Conservation (phyloP, 805 yeast species). For the Zygosaccharomyces rouxii region DNA sequence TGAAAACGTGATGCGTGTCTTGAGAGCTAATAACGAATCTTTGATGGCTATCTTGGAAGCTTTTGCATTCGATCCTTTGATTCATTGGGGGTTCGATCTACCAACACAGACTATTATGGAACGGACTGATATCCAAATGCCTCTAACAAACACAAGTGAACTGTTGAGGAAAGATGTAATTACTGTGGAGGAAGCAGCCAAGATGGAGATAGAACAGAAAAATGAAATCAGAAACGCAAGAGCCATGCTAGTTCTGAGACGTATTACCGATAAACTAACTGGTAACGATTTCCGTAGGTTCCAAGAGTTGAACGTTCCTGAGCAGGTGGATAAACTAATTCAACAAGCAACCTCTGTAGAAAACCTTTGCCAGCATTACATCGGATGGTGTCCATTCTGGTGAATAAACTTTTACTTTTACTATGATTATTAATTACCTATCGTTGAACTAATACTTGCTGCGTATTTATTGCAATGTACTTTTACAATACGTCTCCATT, state of each 20-base stretch:
- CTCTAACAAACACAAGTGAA: constrained; percentile 65
- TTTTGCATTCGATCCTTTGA: constrained; percentile 96
- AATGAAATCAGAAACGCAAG: constrained; percentile 80
- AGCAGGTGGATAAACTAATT: constrained; percentile 89
- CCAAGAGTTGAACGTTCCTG: constrained; percentile 69
- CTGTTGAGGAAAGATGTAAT: constrained; percentile 67
- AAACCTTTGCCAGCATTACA: constrained; percentile 91
- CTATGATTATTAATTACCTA: neutral
- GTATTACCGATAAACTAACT: constrained; percentile 87
- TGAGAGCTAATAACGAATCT: constrained; percentile 91
- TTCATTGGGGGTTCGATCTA: constrained; percentile 97
- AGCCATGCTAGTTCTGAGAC: constrained; percentile 80
- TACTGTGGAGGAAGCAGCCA: constrained; percentile 69
- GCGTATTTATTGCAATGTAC: constrained; percentile 19
- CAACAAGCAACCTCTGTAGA: constrained; percentile 97
- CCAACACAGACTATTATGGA: constrained; percentile 76
- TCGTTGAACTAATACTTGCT: constrained; percentile 7
- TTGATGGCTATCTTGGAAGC: constrained; percentile 97
- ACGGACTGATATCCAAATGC: constrained; percentile 65
- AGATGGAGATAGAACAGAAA: constrained; percentile 61
- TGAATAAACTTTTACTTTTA: constrained; percentile 31
- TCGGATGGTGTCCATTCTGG: constrained; percentile 99
- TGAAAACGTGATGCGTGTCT: constrained; percentile 93
- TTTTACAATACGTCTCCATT: constrained; percentile 42
- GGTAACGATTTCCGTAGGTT: constrained; percentile 86